Base-by-base conservation (phyloP, 192 early-diverging fungal species). In the Entomortierella beljakovae region DNA sequence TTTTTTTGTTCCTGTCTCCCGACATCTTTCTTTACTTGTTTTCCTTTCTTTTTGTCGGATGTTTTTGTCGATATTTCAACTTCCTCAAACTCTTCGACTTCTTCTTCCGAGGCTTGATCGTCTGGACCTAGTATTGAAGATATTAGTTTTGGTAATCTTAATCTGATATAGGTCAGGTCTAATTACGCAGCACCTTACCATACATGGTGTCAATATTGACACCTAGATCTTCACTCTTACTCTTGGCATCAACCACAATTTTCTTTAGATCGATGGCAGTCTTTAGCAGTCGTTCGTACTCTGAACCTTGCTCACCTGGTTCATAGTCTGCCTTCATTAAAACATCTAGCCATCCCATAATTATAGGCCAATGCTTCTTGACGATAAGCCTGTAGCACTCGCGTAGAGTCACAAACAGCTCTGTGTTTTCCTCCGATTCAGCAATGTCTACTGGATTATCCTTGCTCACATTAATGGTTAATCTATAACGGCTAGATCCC, bases 401-500 rank as follows among this genome's bases (percentile, higher is more conserved):
- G 28, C 87, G 81, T 9, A 93, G 34, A 13, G 85, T 82, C 9
- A 87, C 87, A 65, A 86, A 89, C 6, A 93, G 52, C 16, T 83
- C 82, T 33, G 74, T 43, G 42, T 90, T 93, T 0, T 86, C 87
- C 1, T 73, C 73, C 0, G 84, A 79, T 40, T 93, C 92, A 18
- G 79, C 53, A 5, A 89, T 64, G 6, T 87, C 86, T 31, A 88
- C 73, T 1, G 83, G 68, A 7, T 85, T 71, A 10, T 83, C 80
- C 23, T 85, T 82, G 8, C 86, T 73, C 28, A 93, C 49, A 49
- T 82, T 64, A 60, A 91, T 80, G n/a, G 84, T 82, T 35, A 93
- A 80, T 23, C 71, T 80, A 35, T 91, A 90, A 2, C 89, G 85
- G 57, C 84, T 86, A 13, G 88, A 86, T 3, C 88, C 90, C 67